These are phyloP conservation scores for Cichorium intybus DNA, from an alignment of 140 eudicot genomes.

Conservation along the genomic window DNA sequence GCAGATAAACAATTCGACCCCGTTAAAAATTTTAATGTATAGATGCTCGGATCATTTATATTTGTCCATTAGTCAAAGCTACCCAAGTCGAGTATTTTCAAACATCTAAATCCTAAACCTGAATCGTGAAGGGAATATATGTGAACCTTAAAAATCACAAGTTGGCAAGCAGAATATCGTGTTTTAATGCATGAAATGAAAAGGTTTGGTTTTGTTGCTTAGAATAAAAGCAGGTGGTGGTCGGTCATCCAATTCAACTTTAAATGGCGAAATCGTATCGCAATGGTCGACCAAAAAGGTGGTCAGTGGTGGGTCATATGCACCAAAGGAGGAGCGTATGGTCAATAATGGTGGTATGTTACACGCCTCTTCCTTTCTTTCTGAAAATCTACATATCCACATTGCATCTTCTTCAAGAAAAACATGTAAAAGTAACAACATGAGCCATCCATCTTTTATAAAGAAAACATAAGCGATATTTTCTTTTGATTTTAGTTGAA, in stretches of 20 bases:
- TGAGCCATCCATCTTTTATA: not conserved
- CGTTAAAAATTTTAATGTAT: no score
- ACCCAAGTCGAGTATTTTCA: no score
- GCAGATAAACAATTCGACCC: no score
- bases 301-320: conserved; percentile 24
- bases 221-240: conserved; percentile 14
- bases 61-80: no score
- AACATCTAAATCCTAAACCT: no score
- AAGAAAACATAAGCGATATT: conserved; percentile 9
- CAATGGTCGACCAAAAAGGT: conserved; percentile 31
- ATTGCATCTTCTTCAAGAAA: conserved; percentile 29
- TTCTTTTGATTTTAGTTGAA: conserved; percentile 21
- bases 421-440: conserved; percentile 10
- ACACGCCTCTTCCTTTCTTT: conserved; percentile 34
- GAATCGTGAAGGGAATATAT: no score
- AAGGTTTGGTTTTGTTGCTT: conserved; percentile 19
- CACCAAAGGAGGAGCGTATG: conserved; percentile 27
- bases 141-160: not conserved
- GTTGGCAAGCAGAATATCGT: conserved; percentile 3
- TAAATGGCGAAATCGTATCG: not conserved
- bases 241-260: conserved; percentile 19
- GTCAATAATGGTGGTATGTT: conserved; percentile 31
- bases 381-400: conserved; percentile 25
- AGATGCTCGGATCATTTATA: no score
- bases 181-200: conserved; percentile 1